These are phyloP conservation scores for Talaromyces piceae DNA, from an alignment of 2,329 filamentous ascomycete species.

Conservation along the genomic window DNA sequence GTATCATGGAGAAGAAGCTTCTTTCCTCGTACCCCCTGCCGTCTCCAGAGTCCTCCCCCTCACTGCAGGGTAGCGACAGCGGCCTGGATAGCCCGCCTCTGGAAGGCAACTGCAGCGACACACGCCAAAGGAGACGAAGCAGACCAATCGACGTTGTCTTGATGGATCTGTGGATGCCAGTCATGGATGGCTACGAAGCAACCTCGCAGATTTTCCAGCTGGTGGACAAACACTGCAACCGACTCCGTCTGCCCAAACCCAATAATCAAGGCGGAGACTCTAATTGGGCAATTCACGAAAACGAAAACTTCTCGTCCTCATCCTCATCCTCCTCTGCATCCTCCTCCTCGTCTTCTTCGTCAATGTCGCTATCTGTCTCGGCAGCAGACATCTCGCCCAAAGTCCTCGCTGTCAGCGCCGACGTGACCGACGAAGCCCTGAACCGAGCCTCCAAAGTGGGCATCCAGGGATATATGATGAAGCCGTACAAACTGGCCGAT, in stretches of 20 bases:
- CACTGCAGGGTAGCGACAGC: slow-evolving; percentile 15
- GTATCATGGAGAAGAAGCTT: slow-evolving; percentile 47
- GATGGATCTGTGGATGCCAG: slow-evolving; percentile 73
- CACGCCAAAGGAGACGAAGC: slow-evolving; percentile 17
- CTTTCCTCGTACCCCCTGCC: slow-evolving; percentile 16
- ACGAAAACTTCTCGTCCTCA: slow-evolving; percentile 1
- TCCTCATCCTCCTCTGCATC: slow-evolving; percentile 10
- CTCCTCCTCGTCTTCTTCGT: slow-evolving; percentile 3
- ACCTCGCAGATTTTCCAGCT: slow-evolving; percentile 55
- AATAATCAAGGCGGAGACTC: slow-evolving; percentile 3
- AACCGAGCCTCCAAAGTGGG: slow-evolving; percentile 54
- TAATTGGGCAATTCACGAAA: slow-evolving; percentile 4
- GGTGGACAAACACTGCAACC: slow-evolving; percentile 31
- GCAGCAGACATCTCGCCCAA: slow-evolving; percentile 37
- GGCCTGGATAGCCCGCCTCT: slow-evolving; percentile 12
- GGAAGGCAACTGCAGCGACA: slow-evolving; percentile 16
- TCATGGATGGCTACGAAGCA: slow-evolving; percentile 65
- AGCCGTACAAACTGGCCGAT: slow-evolving; percentile 58
- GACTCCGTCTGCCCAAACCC: slow-evolving; percentile 13
- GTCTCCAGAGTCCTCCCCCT: slow-evolving; percentile 11
- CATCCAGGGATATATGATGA: slow-evolving; percentile 63
- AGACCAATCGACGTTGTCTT: slow-evolving; percentile 55
- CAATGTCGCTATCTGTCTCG: slow-evolving; percentile 6
- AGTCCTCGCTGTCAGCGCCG: slow-evolving; percentile 58
- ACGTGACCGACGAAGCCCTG: slow-evolving; percentile 58